Percentiles rank a stretch among this genome's conserved stretches.
phyloP scores from a whole-genome alignment of 208 protist genomes.

The Tetramitus jugosus region DNA sequence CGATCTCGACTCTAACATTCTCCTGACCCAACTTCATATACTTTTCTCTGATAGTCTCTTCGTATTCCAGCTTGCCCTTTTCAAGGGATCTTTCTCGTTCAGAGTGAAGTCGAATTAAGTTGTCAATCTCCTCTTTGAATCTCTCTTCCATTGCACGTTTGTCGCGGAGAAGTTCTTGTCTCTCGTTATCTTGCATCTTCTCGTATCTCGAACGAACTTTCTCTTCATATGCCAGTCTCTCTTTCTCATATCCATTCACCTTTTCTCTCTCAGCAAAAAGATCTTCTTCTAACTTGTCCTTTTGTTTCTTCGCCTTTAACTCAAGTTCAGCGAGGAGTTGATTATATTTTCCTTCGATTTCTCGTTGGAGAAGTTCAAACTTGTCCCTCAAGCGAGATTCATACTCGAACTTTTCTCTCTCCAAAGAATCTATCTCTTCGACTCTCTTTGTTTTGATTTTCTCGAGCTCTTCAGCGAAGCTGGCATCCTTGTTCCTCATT shows the following conservation, averaged over 20 bases:
- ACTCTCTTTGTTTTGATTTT: too few relatives aligned
- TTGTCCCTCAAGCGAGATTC: slow-evolving; percentile 6
- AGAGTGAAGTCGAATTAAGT: background rate
- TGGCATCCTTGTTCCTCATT: background rate
- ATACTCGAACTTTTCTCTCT: slow-evolving; percentile 11
- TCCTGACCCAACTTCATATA: slow-evolving; percentile 1
- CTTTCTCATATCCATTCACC: background rate
- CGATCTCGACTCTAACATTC: background rate
- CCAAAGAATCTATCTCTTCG: background rate
- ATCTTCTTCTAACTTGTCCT: background rate
- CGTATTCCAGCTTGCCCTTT: slow-evolving; percentile 1
- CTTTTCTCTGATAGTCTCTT: background rate
- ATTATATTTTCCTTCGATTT: slow-evolving; percentile 23
- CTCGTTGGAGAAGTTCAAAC: background rate
- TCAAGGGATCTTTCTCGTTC: background rate
- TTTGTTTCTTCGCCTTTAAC: background rate
- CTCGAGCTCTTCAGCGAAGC: background rate
- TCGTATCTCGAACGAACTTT: background rate
- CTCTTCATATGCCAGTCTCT: slow-evolving; percentile 12
- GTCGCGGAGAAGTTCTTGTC: background rate
- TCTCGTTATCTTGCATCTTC: background rate
- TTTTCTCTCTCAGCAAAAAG: background rate
- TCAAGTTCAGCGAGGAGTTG: background rate
- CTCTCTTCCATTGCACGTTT: background rate
- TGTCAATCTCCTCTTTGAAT: slow-evolving; percentile 12